Conservation (phyloP, 805 yeast genomes). For the Yamadazyma akitaensis region DNA sequence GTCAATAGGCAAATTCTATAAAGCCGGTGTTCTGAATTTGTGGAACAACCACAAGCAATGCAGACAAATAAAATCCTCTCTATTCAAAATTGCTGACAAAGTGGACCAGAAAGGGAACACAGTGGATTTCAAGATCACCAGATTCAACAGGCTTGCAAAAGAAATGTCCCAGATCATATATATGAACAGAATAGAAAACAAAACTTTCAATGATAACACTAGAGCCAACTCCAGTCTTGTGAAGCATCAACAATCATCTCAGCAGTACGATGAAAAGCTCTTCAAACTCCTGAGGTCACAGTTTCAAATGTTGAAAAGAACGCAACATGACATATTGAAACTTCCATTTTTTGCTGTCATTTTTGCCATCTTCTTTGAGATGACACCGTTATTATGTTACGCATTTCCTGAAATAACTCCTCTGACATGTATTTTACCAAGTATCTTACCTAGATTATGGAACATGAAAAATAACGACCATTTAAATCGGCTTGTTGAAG, state of each 20-base stretch:
- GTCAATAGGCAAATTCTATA: conserved; percentile 49
- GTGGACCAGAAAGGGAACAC: conserved; percentile 19
- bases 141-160: conserved; percentile 32
- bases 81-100: conserved; percentile 2
- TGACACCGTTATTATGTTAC: conserved; percentile 52
- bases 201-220: conserved; percentile 16
- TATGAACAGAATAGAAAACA: conserved; percentile 35
- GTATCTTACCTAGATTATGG: conserved; percentile 37
- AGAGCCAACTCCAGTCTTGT: conserved; percentile 1
- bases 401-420: conserved; percentile 55
- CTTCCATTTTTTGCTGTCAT: conserved; percentile 51
- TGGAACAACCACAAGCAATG: conserved; percentile 40
- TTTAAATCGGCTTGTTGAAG: conserved; percentile 9
- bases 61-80: background rate
- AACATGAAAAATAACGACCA: conserved; percentile 15
- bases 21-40: conserved; percentile 53
- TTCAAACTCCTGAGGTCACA: conserved; percentile 47
- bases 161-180: conserved; percentile 34
- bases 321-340: conserved; percentile 48
- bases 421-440: conserved; percentile 55
- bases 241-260: conserved; percentile 1
- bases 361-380: conserved; percentile 49
- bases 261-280: conserved; percentile 14
- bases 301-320: conserved; percentile 49
- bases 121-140: conserved; percentile 26